phyloP scores from a whole-genome alignment of 108 stramenopile genomes.

The Cyclostephanos invisitatus region DNA sequence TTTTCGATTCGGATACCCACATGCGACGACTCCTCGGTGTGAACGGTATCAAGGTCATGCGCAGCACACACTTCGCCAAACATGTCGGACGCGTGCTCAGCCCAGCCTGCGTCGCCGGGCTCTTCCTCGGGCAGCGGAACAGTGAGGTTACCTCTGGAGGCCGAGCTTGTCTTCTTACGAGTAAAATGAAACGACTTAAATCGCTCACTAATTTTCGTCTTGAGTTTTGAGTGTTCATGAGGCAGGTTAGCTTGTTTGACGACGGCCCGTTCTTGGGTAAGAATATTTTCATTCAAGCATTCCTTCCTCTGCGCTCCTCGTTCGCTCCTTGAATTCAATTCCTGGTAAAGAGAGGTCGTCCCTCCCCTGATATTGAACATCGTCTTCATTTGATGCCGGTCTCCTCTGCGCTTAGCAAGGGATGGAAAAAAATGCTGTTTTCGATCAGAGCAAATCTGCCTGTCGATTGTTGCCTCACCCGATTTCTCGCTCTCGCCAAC shows the following conservation, averaged over 20 bases:
- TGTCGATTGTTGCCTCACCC: neutral
- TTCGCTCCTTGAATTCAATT: neutral
- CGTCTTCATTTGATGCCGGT: neutral
- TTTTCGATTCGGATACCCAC: neutral
- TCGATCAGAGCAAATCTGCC: neutral
- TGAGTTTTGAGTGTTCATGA: neutral
- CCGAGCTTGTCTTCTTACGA: neutral
- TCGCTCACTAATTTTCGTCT: neutral
- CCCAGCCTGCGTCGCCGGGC: neutral
- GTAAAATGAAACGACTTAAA: neutral
- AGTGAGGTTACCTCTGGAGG: neutral
- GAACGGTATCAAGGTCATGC: neutral
- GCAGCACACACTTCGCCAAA: neutral
- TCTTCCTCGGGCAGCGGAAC: neutral
- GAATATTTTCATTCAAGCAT: conserved; percentile 24
- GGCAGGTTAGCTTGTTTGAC: neutral
- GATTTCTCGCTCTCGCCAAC: neutral
- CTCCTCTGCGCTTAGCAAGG: neutral
- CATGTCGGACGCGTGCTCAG: neutral
- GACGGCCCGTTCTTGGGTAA: conserved; percentile 7
- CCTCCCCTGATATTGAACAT: neutral
- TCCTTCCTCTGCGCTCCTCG: conserved; percentile 10
- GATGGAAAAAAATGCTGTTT: neutral
- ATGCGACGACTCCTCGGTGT: neutral
- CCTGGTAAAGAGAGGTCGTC: neutral